A percentile compares a stretch with the other conserved stretches of the same genome.
These are phyloP conservation scores for Lasiosphaeria miniovina DNA, from an alignment of 495 filamentous ascomycete species.

Conservation along the genomic window DNA sequence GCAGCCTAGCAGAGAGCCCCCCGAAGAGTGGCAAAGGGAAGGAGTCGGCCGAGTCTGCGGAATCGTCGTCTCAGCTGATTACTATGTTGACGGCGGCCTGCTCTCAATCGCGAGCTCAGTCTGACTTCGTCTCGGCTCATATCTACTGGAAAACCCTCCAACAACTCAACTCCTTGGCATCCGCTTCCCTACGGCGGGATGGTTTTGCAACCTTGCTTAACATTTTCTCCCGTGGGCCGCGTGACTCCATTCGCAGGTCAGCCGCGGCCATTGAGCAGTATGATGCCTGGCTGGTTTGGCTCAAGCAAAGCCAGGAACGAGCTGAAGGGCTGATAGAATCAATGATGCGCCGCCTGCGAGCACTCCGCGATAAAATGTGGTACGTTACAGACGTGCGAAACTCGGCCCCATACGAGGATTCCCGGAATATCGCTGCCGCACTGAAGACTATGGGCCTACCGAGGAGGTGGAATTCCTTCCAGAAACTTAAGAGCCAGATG, in stretches of 20 bases:
- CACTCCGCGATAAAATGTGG: conserved; percentile 94
- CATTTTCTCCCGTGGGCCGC: conserved; percentile 65
- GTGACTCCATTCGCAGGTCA: conserved; percentile 63
- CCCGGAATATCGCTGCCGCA: conserved; percentile 79
- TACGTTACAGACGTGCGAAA: conserved; percentile 95
- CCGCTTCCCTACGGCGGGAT: conserved; percentile 59
- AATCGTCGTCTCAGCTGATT: conserved; percentile 51
- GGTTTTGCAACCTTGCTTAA: conserved; percentile 66
- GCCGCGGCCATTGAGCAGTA: conserved; percentile 67
- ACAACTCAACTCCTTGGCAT: conserved; percentile 59
- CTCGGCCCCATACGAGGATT: conserved; percentile 85
- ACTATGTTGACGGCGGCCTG: conserved; percentile 68
- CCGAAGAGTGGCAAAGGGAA: conserved; percentile 30
- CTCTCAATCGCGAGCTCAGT: conserved; percentile 62
- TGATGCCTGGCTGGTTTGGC: conserved; percentile 73
- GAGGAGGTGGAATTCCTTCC: conserved; percentile 48
- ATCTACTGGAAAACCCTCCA: conserved; percentile 67
- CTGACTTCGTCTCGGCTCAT: conserved; percentile 68
- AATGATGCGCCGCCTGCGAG: conserved; percentile 64
- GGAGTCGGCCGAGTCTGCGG: conserved; percentile 27
- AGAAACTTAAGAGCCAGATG: conserved; percentile 53
- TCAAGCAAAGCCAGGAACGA: conserved; percentile 68
- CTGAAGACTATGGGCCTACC: conserved; percentile 86
- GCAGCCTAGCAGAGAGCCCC: conserved; percentile 32
- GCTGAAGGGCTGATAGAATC: conserved; percentile 62